A percentile compares a stretch with the other conserved stretches of the same genome.
Conservation (phyloP, 2,329 filamentous ascomycete genomes). For the Ceratocystis harringtonii region DNA sequence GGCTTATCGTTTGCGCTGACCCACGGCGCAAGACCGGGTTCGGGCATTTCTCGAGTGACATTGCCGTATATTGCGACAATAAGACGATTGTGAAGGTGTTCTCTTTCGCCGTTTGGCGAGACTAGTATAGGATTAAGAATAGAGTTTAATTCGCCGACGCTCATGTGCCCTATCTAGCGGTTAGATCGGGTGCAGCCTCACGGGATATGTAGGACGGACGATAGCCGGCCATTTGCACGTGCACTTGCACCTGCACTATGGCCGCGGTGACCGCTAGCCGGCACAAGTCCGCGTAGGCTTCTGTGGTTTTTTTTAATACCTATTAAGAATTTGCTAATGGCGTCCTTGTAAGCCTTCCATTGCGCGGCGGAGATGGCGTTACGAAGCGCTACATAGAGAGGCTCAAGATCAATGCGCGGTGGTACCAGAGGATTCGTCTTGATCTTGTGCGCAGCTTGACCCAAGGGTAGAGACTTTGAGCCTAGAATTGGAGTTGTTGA, state of each 20-base stretch:
- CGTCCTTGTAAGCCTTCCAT: slow-evolving; percentile 50
- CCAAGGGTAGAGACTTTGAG: slow-evolving; percentile 35
- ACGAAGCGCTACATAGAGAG: slow-evolving; percentile 48
- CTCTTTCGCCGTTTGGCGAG: slow-evolving; percentile 41
- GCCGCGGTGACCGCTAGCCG: neutral
- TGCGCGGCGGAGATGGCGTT: slow-evolving; percentile 43
- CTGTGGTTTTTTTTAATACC: slow-evolving; percentile 29
- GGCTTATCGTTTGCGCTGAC: slow-evolving; percentile 59
- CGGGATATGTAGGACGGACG: neutral
- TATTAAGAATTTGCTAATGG: slow-evolving; percentile 46
- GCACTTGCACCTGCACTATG: neutral
- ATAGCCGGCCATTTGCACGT: neutral
- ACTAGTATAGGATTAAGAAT: slow-evolving; percentile 48
- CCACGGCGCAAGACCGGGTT: slow-evolving; percentile 52
- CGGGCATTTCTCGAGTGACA: slow-evolving; percentile 53
- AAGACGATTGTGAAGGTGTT: slow-evolving; percentile 54
- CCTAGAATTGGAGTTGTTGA: slow-evolving; percentile 21
- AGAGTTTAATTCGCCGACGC: slow-evolving; percentile 38
- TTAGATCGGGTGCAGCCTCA: neutral
- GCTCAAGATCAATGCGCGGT: slow-evolving; percentile 51
- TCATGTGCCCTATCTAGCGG: slow-evolving; percentile 13
- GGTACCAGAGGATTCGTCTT: slow-evolving; percentile 50
- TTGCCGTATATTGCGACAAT: slow-evolving; percentile 53
- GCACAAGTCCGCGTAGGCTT: slow-evolving; percentile 22
- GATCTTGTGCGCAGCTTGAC: slow-evolving; percentile 30